phyloP scores from a whole-genome alignment of 441 rosid genomes.

The Gossypium davidsonii region DNA sequence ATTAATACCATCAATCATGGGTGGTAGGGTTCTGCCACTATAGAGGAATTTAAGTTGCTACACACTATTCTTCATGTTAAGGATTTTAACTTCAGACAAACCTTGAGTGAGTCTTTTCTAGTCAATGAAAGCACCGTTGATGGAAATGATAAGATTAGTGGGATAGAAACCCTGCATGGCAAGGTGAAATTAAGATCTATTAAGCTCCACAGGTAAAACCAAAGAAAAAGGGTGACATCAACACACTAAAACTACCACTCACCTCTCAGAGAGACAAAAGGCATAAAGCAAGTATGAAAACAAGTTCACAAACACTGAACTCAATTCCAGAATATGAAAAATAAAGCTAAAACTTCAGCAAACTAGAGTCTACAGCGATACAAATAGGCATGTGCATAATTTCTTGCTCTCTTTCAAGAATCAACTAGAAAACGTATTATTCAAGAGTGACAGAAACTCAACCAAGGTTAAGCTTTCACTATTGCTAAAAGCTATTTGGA shows the following conservation, averaged over 20 bases:
- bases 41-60: not conserved
- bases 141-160: slow-evolving; percentile 77
- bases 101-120: slow-evolving; percentile 71
- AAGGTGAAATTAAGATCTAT: slow-evolving; percentile 13
- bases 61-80: not conserved
- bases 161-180: slow-evolving; percentile 62
- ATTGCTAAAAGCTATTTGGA: not conserved
- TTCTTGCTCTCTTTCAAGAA: not conserved
- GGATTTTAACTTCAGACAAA: slow-evolving; percentile 19
- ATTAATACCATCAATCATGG: not conserved
- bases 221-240: not conserved
- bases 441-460: not conserved
- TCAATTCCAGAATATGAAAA: not conserved
- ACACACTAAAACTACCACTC: not conserved
- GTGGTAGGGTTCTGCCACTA: not conserved
- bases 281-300: not conserved
- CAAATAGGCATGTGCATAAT: not conserved
- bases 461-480: not conserved
- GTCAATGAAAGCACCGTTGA: slow-evolving; percentile 75
- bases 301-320: not conserved
- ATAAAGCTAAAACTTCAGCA: not conserved
- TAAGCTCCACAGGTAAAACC: not conserved
- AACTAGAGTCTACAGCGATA: not conserved
- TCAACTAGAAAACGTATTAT: not conserved
- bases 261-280: not conserved